Conservation (phyloP, 345 rosid species). For the Sisymbrium altissimum region DNA sequence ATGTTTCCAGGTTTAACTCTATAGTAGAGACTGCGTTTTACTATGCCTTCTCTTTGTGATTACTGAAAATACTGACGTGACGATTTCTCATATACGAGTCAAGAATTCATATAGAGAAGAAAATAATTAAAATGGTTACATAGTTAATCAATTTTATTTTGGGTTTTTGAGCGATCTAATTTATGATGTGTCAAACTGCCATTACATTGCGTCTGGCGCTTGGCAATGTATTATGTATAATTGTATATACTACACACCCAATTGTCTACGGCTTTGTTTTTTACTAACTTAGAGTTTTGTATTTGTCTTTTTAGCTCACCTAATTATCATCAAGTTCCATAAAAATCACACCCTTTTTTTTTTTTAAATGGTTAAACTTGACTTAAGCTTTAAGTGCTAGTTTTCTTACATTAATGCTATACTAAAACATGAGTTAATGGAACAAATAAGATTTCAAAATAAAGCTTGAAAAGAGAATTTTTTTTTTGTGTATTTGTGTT, state of each 20-base stretch:
- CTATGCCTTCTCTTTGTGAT: neutral
- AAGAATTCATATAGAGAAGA: neutral
- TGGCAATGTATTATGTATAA: conserved; percentile 1
- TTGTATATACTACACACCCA: neutral
- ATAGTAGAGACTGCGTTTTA: neutral
- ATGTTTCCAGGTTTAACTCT: neutral
- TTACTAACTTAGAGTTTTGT: conserved; percentile 23
- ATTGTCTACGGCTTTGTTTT: neutral
- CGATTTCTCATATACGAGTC: neutral
- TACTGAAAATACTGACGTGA: neutral
- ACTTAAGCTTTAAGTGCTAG: neutral
- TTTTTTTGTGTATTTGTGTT: neutral
- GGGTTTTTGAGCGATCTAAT: neutral
- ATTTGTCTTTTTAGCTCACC: conserved; percentile 25
- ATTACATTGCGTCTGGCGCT: neutral
- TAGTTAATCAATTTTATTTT: neutral
- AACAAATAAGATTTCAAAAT: neutral
- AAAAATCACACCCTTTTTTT: neutral
- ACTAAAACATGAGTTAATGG: neutral
- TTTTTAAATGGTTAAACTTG: neutral
- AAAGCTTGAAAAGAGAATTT: neutral
- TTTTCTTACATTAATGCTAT: neutral
- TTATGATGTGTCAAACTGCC: neutral
- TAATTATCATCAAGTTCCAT: conserved; percentile 10
- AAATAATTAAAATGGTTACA: neutral